phyloP scores from a whole-genome alignment of 331 rosid genomes.

The Saraca asoca region DNA sequence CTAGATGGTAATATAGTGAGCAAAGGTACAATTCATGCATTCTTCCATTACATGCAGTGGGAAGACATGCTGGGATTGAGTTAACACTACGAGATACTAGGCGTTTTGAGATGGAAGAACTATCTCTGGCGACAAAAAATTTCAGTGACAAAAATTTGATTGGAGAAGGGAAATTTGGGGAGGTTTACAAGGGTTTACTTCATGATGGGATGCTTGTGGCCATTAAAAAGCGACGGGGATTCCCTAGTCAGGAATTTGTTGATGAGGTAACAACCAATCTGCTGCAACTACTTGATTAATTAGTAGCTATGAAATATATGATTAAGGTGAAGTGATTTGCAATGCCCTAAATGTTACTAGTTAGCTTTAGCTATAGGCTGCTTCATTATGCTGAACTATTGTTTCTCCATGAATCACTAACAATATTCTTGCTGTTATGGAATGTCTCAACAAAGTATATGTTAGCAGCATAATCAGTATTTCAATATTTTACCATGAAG shows the following conservation, averaged over 20 bases:
- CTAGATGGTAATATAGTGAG: not conserved
- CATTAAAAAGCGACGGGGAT: slow-evolving; percentile 75
- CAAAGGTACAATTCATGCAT: slow-evolving; percentile 10
- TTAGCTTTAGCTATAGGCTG: slow-evolving; percentile 17
- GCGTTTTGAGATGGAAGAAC: slow-evolving; percentile 80
- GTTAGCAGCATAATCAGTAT: slow-evolving; percentile 18
- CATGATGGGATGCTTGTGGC: slow-evolving; percentile 92
- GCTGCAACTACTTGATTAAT: slow-evolving; percentile 11
- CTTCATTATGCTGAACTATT: slow-evolving; percentile 4
- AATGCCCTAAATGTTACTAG: not conserved
- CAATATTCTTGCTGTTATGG: slow-evolving; percentile 22
- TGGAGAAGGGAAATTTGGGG: slow-evolving; percentile 92
- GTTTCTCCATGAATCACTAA: slow-evolving; percentile 10
- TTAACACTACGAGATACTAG: slow-evolving; percentile 62
- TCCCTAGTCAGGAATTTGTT: slow-evolving; percentile 68
- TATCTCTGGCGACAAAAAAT: slow-evolving; percentile 72
- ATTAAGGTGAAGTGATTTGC: not conserved
- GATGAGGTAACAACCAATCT: slow-evolving; percentile 61
- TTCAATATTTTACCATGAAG: not conserved
- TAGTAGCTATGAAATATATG: not conserved
- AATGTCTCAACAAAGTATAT: slow-evolving; percentile 2
- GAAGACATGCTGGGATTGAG: slow-evolving; percentile 71
- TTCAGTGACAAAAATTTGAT: slow-evolving; percentile 79
- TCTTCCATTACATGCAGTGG: slow-evolving; percentile 53
- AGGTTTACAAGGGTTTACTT: slow-evolving; percentile 86